Evolutionary conservation across 768 basidiomycete species (phyloP), one percentile per base, ranked within the genome.

Genomic region (Russula sp.): DNA sequence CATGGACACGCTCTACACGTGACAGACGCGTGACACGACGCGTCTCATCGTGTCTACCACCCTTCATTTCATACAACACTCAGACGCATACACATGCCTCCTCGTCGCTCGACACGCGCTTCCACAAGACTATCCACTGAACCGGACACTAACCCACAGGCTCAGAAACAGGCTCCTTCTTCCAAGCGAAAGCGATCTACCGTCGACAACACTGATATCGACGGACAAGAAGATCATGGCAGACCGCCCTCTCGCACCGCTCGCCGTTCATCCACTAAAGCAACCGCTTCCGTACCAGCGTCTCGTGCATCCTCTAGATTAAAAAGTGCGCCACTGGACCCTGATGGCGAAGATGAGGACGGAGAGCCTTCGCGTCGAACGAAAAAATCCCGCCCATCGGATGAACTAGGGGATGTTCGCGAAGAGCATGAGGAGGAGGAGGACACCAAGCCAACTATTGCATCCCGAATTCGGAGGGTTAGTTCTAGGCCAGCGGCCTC

Each of bases 31-130:
- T 67, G 53, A 63, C 67, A 50, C 32, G 5, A n/a, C 68, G 68
- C 66, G 68, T 69, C 57, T 58, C 34, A 53, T 4, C 48, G 48
- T 50, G 48, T 22, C 26, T 6, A n/a, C n/a, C n/a, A n/a, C 5
- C 4, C 14, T 18, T 40, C 18, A 10, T 13, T 34, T 14, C 36
- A 36, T 13, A 54, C 16, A 24, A 40, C 38, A 16, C 38, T 40
- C 38, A 40, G 38, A 16, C 38, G 42, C 40, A 62, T 49, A 59
- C 59, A 49, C 36, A 67, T 67, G 63, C 68, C 68, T 55, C 62
- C 68, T 34, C 62, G 66, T 40, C 68, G 68, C 34, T 62, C 68
- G 28, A 69, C 68, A 44, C 68, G 68, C 1, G 67, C 68, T 36
- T 63, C 68, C 20, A 51, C 68, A n/a, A 67, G 63, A 48, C 59